These are phyloP conservation scores for Botryotinia calthae DNA, from an alignment of 2,329 filamentous ascomycete genomes.

Conservation along the genomic window DNA sequence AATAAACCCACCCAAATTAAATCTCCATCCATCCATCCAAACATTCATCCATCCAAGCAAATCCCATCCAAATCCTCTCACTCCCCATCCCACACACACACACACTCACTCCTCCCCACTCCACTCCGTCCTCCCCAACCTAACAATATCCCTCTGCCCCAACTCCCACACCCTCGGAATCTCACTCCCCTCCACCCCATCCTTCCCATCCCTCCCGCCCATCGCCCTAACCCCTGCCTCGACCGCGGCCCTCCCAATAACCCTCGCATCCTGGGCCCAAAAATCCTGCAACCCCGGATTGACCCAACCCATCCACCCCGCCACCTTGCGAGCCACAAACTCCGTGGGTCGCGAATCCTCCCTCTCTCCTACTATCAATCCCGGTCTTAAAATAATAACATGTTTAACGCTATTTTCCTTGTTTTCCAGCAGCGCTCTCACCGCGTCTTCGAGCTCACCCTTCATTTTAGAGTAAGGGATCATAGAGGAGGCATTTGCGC, in stretches of 20 bases:
- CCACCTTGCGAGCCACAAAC: slow-evolving; percentile 53
- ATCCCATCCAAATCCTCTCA: neutral
- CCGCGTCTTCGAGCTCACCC: slow-evolving; percentile 76
- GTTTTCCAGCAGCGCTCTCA: slow-evolving; percentile 53
- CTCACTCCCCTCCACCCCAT: slow-evolving; percentile 41
- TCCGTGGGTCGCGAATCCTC: slow-evolving; percentile 60
- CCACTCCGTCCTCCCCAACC: slow-evolving; percentile 47
- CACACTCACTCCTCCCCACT: slow-evolving; percentile 20
- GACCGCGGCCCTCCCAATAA: slow-evolving; percentile 56
- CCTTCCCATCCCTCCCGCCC: slow-evolving; percentile 48
- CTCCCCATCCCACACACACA: neutral
- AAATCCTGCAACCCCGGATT: slow-evolving; percentile 55
- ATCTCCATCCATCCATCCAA: neutral
- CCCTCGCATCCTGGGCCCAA: slow-evolving; percentile 64
- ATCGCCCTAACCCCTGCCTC: slow-evolving; percentile 46
- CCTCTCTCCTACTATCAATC: slow-evolving; percentile 70
- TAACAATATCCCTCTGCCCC: slow-evolving; percentile 49
- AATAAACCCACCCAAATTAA: neutral
- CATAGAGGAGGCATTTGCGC: slow-evolving; percentile 50
- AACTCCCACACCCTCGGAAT: slow-evolving; percentile 49
- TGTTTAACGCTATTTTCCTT: slow-evolving; percentile 62
- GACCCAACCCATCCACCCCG: slow-evolving; percentile 54
- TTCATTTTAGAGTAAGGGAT: slow-evolving; percentile 71
- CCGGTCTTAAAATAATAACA: slow-evolving; percentile 74
- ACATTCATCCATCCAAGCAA: neutral